Percentiles rank a stretch among this genome's conserved stretches.
These are phyloP conservation scores for Periconia sp. DNA, from an alignment of 2,329 filamentous ascomycete species.

Conservation along the genomic window DNA sequence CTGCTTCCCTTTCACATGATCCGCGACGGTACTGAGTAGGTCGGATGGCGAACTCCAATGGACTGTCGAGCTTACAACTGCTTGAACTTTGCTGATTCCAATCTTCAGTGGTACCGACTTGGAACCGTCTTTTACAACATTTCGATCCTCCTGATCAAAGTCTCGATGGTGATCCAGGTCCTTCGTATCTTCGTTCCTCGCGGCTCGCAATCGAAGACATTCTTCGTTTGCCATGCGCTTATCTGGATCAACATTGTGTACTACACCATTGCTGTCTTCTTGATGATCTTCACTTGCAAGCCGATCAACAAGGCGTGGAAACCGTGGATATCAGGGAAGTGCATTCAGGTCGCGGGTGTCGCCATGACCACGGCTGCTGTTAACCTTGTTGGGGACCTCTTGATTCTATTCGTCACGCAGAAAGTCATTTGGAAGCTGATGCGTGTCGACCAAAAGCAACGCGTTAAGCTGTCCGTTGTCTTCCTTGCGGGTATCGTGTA, in stretches of 20 bases:
- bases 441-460: constrained; percentile 8
- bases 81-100: neutral
- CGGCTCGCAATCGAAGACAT: constrained; percentile 18
- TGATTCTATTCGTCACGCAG: constrained; percentile 16
- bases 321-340: constrained; percentile 17
- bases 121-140: constrained; percentile 21
- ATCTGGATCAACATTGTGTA: constrained; percentile 14
- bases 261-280: constrained; percentile 12
- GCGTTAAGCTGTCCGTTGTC: constrained; percentile 15
- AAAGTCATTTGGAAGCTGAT: constrained; percentile 20
- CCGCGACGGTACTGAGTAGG: too few relatives aligned
- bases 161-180: constrained; percentile 19
- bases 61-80: neutral
- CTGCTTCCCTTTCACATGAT: too few relatives aligned
- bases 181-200: constrained; percentile 19
- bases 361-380: constrained; percentile 12
- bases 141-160: constrained; percentile 18
- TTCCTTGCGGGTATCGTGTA: constrained; percentile 22
- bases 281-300: constrained; percentile 18
- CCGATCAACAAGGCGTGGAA: constrained; percentile 18
- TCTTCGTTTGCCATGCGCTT: constrained; percentile 11
- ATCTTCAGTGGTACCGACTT: constrained; percentile 13
- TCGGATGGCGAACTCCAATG: too few relatives aligned
- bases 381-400: constrained; percentile 17
- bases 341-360: constrained; percentile 11